Evolutionary conservation across 2,329 filamentous ascomycete genomes (phyloP).

Genomic region (Venturia asperata): DNA sequence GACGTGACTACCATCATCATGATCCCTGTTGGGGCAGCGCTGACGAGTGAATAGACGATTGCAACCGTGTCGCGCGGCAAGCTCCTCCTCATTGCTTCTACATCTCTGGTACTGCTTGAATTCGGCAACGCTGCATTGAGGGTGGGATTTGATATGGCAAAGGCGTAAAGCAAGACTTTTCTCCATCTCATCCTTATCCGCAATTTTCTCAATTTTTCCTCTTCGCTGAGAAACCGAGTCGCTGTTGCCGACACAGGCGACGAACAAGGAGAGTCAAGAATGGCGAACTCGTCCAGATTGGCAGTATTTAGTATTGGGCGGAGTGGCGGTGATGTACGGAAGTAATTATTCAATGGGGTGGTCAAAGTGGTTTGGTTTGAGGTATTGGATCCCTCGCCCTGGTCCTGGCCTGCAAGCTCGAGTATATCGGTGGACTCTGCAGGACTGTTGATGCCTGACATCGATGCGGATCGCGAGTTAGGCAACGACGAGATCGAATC

Average conservation of each 20-base stretch:
- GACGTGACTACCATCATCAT: slow-evolving; percentile 20
- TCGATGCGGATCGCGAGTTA: neutral
- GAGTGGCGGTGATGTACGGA: slow-evolving; percentile 4
- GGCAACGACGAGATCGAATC: neutral
- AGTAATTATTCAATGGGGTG: neutral
- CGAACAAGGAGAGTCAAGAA: neutral
- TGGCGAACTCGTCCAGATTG: slow-evolving; percentile 2
- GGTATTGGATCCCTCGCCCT: neutral
- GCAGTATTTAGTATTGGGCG: neutral
- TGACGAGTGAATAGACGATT: slow-evolving; percentile 21
- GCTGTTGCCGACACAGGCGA: neutral
- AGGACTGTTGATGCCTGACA: neutral
- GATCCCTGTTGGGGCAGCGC: slow-evolving; percentile 19
- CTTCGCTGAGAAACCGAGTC: neutral
- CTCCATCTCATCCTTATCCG: slow-evolving; percentile 17
- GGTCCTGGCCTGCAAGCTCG: neutral
- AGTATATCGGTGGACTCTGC: neutral
- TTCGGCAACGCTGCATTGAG: slow-evolving; percentile 18
- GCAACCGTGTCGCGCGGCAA: slow-evolving; percentile 19
- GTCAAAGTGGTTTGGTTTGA: neutral
- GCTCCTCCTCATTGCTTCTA: slow-evolving; percentile 17
- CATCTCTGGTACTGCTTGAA: neutral
- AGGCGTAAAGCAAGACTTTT: slow-evolving; percentile 17
- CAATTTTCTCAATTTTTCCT: slow-evolving; percentile 1
- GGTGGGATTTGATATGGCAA: slow-evolving; percentile 18